Evolutionary conservation across 2,329 filamentous ascomycete species (phyloP).

Genomic region (Colletotrichum sp.): DNA sequence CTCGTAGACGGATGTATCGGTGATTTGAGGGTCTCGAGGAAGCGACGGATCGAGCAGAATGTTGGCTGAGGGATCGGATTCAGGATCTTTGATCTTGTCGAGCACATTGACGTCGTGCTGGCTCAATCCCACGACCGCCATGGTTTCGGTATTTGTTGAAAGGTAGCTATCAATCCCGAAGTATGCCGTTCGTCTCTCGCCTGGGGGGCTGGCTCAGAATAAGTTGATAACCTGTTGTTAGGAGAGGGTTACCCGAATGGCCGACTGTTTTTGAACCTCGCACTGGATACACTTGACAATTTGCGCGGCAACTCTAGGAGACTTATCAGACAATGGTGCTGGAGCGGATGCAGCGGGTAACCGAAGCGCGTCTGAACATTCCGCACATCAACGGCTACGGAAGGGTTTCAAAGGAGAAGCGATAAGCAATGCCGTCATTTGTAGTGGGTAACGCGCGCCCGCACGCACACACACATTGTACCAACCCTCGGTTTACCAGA

Average conservation of each 20-base stretch:
- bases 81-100: slow-evolving; percentile 71
- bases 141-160: slow-evolving; percentile 28
- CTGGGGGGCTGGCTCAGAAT: background rate
- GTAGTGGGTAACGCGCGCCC: background rate
- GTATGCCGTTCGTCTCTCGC: background rate
- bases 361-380: slow-evolving; percentile 1
- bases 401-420: slow-evolving; percentile 10
- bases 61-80: slow-evolving; percentile 60
- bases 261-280: background rate
- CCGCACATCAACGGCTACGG: slow-evolving; percentile 18
- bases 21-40: slow-evolving; percentile 63
- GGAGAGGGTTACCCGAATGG: background rate
- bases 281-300: background rate
- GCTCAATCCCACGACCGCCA: slow-evolving; percentile 58
- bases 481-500: background rate
- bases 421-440: background rate
- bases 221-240: background rate
- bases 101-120: slow-evolving; percentile 66
- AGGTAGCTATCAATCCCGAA: background rate
- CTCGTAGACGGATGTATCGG: slow-evolving; percentile 55
- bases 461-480: background rate
- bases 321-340: background rate
- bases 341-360: background rate
- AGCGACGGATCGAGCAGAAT: slow-evolving; percentile 59
- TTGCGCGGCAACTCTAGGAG: background rate